Base-by-base conservation (phyloP, 345 rosid species). In the Euphorbia lathyris region DNA sequence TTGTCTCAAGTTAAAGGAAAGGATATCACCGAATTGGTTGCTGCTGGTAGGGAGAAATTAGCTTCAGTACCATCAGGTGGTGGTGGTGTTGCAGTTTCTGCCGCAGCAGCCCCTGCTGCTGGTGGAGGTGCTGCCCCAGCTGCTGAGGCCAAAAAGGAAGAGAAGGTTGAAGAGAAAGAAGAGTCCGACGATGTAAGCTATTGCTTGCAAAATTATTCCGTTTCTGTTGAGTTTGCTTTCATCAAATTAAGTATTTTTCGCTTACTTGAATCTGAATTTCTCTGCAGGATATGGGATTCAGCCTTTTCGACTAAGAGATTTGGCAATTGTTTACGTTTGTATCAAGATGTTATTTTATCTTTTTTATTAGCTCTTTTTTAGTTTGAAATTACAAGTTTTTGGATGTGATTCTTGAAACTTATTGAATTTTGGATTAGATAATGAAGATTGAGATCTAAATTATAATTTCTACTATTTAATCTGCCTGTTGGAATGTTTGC, bases 281-380 rank as follows among this genome's bases (percentile, higher is more conserved):
- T 62, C 12, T 87, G 80, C 90, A 83, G 93, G 93, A 74, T 57
- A 89, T 89, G 97, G 95, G 95, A 52, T 86, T 91, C 93, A 84
- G 97, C 58, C 87, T 91, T 61, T 87, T 91, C 20, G 93, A 87
- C 76, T 87, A 83, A 78, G 80, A 71, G 47, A 23, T 30, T 47
- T 55, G 13, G 13, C 30, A 26, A 17, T 20, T 68, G 26, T 36
- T 40, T 26, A 42, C 6, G 0, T 16, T 23, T 63, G 60, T 62
- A 72, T 65, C 68, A 32, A 45, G n/a, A 45, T 68, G 50, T 71
- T 23, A 16, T 40, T 25, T 71, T 30, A 32, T 42, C 29, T 34
- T 53, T 14, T 26, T 56, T 11, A 3, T 10, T 72, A 65, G 72
- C 11, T 27, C 7, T 45, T 58, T 45, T 58, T n/a, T 20, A 58